Percentiles rank a stretch among this genome's conserved stretches.
phyloP scores from a whole-genome alignment of 2,329 filamentous ascomycete genomes.

The Immersiporthe knoxdaviesiana region DNA sequence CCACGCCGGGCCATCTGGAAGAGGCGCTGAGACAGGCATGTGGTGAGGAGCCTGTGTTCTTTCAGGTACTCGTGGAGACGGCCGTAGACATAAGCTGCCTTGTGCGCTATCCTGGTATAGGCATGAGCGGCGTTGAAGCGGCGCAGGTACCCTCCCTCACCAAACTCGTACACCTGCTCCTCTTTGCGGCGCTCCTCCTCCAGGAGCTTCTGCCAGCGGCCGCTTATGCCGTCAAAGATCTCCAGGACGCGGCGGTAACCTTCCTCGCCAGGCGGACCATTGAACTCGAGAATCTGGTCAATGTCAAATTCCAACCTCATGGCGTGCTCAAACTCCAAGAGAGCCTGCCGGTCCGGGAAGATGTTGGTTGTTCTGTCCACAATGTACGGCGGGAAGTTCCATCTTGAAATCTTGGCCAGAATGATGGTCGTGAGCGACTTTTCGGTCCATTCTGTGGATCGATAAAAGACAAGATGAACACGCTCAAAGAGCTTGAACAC shows the following conservation, averaged over 20 bases:
- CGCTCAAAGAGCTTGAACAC: slow-evolving; percentile 85
- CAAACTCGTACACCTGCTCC: slow-evolving; percentile 73
- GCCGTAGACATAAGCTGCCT: slow-evolving; percentile 77
- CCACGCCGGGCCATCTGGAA: slow-evolving; percentile 87
- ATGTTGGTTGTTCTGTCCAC: slow-evolving; percentile 90
- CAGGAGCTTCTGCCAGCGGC: slow-evolving; percentile 77
- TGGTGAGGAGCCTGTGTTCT: slow-evolving; percentile 74
- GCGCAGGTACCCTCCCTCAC: slow-evolving; percentile 86
- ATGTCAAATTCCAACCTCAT: slow-evolving; percentile 80
- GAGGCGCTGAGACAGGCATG: slow-evolving; percentile 77
- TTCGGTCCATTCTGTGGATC: slow-evolving; percentile 95
- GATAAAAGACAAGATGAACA: slow-evolving; percentile 93
- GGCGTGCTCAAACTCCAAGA: slow-evolving; percentile 89
- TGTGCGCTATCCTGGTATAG: slow-evolving; percentile 91
- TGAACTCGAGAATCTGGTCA: slow-evolving; percentile 81
- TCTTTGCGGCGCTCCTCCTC: slow-evolving; percentile 78
- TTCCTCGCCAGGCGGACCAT: slow-evolving; percentile 67
- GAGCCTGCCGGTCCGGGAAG: slow-evolving; percentile 72
- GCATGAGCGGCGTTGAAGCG: slow-evolving; percentile 91
- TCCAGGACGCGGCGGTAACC: slow-evolving; percentile 70
- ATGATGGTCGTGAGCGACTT: slow-evolving; percentile 96
- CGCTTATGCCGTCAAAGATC: slow-evolving; percentile 74
- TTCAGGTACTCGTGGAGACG: slow-evolving; percentile 78
- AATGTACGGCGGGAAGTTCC: slow-evolving; percentile 88
- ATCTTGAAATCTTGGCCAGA: slow-evolving; percentile 82